A percentile compares a stretch with the other conserved stretches of the same genome.
Conservation (phyloP, 164 flowering plant genomes). For the Kalanchoe fedtschenkoi region DNA sequence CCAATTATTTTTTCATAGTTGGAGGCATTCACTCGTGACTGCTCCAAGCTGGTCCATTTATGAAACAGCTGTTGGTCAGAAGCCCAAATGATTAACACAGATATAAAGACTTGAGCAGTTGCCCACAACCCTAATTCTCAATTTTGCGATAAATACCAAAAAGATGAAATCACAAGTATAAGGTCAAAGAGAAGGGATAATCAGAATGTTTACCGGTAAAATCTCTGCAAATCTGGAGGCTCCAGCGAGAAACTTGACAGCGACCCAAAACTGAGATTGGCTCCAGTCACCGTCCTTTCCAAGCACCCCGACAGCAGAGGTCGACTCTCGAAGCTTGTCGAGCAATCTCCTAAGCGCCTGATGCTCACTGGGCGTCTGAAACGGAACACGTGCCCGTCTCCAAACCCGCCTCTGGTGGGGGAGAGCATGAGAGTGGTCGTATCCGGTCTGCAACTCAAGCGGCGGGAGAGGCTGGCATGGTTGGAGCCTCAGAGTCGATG, state of each 20-base stretch:
- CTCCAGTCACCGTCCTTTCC: slow-evolving; percentile 50
- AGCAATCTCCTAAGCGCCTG: slow-evolving; percentile 24
- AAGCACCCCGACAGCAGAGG: slow-evolving; percentile 30
- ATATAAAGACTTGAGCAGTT: not conserved
- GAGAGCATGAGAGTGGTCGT: slow-evolving; percentile 9
- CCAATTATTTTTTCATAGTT: slow-evolving; percentile 34
- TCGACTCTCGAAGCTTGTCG: slow-evolving; percentile 18
- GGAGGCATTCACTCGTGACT: slow-evolving; percentile 28
- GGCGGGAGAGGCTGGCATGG: slow-evolving; percentile 7
- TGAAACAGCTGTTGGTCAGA: slow-evolving; percentile 38
- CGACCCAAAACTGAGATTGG: slow-evolving; percentile 46
- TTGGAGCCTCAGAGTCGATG: not conserved
- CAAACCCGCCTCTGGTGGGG: slow-evolving; percentile 7
- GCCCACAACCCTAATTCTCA: not conserved
- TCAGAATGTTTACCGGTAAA: slow-evolving; percentile 41
- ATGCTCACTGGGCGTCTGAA: slow-evolving; percentile 24
- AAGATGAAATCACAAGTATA: not conserved
- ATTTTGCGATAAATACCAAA: not conserved
- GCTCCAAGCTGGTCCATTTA: slow-evolving; percentile 36
- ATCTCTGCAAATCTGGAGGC: slow-evolving; percentile 22
- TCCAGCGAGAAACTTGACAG: slow-evolving; percentile 27
- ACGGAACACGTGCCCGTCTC: slow-evolving; percentile 10
- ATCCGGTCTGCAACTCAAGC: slow-evolving; percentile 7
- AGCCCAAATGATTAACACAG: not conserved
- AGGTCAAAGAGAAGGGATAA: too few relatives aligned